Percentiles rank a stretch among this genome's conserved stretches.
Conservation (phyloP, 2,329 filamentous ascomycete species). For the Penicillium sp. region DNA sequence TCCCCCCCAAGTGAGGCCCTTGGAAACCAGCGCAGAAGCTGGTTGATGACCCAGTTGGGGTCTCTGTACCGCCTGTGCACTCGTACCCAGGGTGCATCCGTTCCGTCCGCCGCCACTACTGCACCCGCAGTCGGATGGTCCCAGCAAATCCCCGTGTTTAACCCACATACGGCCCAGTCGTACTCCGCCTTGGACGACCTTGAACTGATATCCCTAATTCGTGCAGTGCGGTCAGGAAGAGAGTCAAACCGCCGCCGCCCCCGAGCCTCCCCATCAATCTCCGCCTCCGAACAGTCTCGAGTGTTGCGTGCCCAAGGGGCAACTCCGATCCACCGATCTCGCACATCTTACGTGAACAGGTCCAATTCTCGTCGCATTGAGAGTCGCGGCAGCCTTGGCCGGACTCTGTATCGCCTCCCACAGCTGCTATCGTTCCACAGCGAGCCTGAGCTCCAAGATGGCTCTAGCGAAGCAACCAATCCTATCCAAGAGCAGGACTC, state of each 20-base stretch:
- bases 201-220: conserved; percentile 3
- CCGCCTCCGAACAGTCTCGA: conserved; percentile 4
- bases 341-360: conserved; percentile 36
- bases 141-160: background rate
- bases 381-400: conserved; percentile 37
- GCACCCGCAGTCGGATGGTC: conserved; percentile 2
- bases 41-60: conserved; percentile 3
- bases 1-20: background rate
- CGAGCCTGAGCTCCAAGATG: conserved; percentile 25
- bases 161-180: background rate
- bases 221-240: background rate
- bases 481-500: background rate
- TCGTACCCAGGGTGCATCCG: background rate
- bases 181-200: conserved; percentile 1
- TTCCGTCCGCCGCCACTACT: background rate
- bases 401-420: conserved; percentile 41
- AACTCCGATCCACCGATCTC: conserved; percentile 22
- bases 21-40: background rate
- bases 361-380: conserved; percentile 36
- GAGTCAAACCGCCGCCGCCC: background rate
- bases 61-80: background rate
- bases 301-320: conserved; percentile 9
- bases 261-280: background rate
- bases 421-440: conserved; percentile 29
- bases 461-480: conserved; percentile 13